Conservation (phyloP, 164 flowering plant species). For the Magnolia sinica region DNA sequence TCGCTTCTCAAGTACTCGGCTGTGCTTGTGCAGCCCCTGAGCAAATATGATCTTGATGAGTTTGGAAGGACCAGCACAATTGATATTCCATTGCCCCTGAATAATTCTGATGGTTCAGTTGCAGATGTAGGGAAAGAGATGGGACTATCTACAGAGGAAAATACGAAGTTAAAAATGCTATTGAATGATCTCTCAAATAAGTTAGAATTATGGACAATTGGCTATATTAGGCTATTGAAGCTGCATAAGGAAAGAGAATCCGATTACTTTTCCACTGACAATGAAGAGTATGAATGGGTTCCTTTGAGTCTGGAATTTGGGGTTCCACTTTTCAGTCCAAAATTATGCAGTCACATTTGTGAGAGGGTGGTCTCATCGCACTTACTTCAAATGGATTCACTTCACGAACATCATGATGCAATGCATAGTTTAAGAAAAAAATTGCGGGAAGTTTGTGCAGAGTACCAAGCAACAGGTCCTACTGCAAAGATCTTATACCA, state of each 20-base stretch:
- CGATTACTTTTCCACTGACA: conserved; percentile 48
- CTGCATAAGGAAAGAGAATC: conserved; percentile 68
- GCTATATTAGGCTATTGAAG: conserved; percentile 81
- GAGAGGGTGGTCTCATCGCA: conserved; percentile 72
- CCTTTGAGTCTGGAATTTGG: conserved; percentile 91
- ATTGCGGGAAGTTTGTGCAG: conserved; percentile 78
- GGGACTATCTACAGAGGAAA: conserved; percentile 55
- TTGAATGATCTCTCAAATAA: conserved; percentile 50
- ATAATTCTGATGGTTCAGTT: conserved; percentile 78
- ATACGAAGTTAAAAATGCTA: conserved; percentile 44
- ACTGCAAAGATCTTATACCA: conserved; percentile 81
- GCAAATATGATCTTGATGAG: conserved; percentile 74
- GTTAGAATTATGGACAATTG: conserved; percentile 71
- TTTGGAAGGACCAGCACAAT: conserved; percentile 56
- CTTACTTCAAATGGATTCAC: conserved; percentile 76
- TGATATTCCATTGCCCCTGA: conserved; percentile 88
- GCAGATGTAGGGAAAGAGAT: conserved; percentile 65
- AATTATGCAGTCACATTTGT: conserved; percentile 74
- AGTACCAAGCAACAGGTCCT: conserved; percentile 85
- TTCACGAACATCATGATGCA: conserved; percentile 68
- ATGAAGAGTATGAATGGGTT: conserved; percentile 87
- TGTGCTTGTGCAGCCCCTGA: conserved; percentile 88
- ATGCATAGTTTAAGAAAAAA: conserved; percentile 73
- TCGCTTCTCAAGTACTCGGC: conserved; percentile 88
- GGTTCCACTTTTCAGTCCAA: conserved; percentile 90